Percentiles rank a stretch among this genome's conserved stretches.
Evolutionary conservation across 306 rosid genomes (phyloP).

Genomic region (Pterocarpus macrocarpus): DNA sequence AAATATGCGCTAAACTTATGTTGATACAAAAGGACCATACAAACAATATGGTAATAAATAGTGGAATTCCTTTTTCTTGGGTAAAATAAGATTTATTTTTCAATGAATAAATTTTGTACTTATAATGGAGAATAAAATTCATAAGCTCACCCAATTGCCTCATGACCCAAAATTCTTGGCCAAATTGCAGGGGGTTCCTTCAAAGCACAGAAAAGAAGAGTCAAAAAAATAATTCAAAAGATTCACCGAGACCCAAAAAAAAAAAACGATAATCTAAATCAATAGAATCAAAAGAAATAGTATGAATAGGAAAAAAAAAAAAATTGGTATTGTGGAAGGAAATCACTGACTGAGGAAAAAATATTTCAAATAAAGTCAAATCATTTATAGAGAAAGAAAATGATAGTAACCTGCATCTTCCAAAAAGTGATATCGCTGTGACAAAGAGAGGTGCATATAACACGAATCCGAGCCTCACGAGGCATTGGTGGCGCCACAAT

Average conservation of each 20-base stretch:
- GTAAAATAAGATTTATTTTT: neutral
- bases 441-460: slow-evolving; percentile 80
- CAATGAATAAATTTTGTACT: neutral
- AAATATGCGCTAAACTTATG: neutral
- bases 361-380: neutral
- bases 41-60: neutral
- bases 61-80: neutral
- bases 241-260: neutral
- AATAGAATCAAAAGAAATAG: neutral
- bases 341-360: neutral
- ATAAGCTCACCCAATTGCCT: slow-evolving; percentile 79
- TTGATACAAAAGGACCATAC: neutral
- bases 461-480: slow-evolving; percentile 73
- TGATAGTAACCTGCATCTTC: slow-evolving; percentile 68
- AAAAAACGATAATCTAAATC: neutral
- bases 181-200: slow-evolving; percentile 71
- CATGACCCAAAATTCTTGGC: slow-evolving; percentile 91
- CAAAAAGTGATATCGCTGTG: slow-evolving; percentile 81
- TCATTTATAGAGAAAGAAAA: neutral
- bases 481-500: slow-evolving; percentile 85
- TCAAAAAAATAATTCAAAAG: neutral
- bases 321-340: neutral
- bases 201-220: neutral
- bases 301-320: neutral
- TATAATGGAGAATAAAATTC: neutral